Evolutionary conservation across 768 basidiomycete species (phyloP).

Genomic region (Chlorophyllum brunneum): DNA sequence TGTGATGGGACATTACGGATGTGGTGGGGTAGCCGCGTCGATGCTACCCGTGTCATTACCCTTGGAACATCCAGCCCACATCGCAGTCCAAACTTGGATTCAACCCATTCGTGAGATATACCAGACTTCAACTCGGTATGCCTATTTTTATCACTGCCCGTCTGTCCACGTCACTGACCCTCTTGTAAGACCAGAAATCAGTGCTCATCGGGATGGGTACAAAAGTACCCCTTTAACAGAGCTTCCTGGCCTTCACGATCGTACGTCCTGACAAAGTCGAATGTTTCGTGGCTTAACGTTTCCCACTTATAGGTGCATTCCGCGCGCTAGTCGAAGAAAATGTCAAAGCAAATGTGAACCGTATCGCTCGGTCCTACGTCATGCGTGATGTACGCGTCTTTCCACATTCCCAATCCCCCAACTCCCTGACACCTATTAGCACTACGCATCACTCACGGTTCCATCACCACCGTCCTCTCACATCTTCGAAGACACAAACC

Average conservation of each 20-base stretch:
- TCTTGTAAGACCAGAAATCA: conserved; percentile 29
- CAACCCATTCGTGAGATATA: conserved; percentile 35
- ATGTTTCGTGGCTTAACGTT: neutral
- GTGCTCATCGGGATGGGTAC: conserved; percentile 25
- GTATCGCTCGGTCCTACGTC: conserved; percentile 24
- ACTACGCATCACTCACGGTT: conserved; percentile 19
- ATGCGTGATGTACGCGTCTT: conserved; percentile 24
- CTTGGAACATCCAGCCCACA: conserved; percentile 16
- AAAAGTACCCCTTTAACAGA: conserved; percentile 16
- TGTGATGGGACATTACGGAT: conserved; percentile 29
- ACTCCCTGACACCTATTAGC: conserved; percentile 11
- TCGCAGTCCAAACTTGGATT: conserved; percentile 39
- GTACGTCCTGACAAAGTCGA: conserved; percentile 18
- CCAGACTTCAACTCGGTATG: conserved; percentile 28
- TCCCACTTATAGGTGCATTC: conserved; percentile 29
- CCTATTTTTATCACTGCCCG: neutral
- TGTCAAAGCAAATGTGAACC: conserved; percentile 28
- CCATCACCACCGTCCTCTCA: neutral
- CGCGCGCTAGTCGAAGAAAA: conserved; percentile 43
- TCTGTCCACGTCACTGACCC: neutral
- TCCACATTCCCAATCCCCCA: neutral
- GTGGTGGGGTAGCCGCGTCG: conserved; percentile 26
- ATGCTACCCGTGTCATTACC: conserved; percentile 20
- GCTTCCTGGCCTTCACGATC: conserved; percentile 26
- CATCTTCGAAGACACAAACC: conserved; percentile 2